Base-by-base conservation (phyloP, 2,329 filamentous ascomycete genomes). In the Ascocoryne sarcoides region DNA sequence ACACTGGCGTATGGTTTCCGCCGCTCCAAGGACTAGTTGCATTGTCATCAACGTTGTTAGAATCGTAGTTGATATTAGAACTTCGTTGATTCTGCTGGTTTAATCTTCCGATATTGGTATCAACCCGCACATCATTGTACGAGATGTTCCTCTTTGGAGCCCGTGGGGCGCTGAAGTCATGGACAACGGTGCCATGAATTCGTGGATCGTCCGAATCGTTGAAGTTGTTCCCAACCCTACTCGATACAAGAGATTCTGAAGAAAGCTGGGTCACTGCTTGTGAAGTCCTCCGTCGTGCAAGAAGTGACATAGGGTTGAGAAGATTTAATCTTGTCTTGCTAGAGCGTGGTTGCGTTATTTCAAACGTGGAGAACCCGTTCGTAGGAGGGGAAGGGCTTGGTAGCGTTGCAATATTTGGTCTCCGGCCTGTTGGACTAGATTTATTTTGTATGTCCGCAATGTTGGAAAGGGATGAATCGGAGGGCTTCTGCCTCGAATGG, bases 91-190 rank as follows among this genome's bases (percentile, higher is more conserved):
- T 51, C 32, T 49, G 20, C 21, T 37, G 46, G 1, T 28, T 10
- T 4, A 28, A 21, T 28, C 34, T 41, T 15, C 16, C 37, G 7
- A 21, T 23, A 17, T n/a, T 20, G 10, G 49, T 48, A 26, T 46
- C 43, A 10, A 35, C 26, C 29, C 40, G 45, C 5, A 48, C 38
- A 50, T 57, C 53, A 37, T 43, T 49, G 19, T 48, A 62, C 17
- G 62, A 59, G 3, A 65, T 47, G 19, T 63, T 58, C 33, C 60
- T 68, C 45, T 64, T 68, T 17, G 66, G 37, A 31, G 32, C 67
- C 36, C 75, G 65, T 1, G 76, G 77, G 0, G 73, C 75, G 52
- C 76, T 81, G 51, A 80, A 82, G 57, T 78, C 79, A 55, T 83
- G 79, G 36, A 81, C 70, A 34, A 69, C 66, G 5, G 73, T 83